Base-by-base conservation (phyloP, 768 basidiomycete species). In the Gautieria morchelliformis region DNA sequence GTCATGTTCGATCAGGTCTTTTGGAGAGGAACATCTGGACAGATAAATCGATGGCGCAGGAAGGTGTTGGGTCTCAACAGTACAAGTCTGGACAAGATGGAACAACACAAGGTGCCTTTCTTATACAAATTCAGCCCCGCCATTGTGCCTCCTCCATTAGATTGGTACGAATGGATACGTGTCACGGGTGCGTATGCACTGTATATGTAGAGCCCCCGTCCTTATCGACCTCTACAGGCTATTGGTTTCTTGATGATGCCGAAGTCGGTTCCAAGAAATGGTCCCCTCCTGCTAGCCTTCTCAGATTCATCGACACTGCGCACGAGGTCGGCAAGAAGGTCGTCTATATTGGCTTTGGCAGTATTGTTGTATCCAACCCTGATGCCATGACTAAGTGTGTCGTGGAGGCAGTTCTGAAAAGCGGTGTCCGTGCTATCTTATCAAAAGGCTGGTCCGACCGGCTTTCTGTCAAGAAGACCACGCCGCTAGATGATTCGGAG, bases 121-220 rank as follows among this genome's bases (percentile, higher is more conserved):
- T 70, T 99, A 32, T 99, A 99, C 71, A 98, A 97, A 69, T 98
- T 98, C 68, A 94, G 91, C 65, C 90, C 93, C 1, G 76, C 81
- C 32, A 78, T 92, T 47, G 91, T 98, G 14, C 93, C 94, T 7
- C 91, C 87, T 27, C 95, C 95, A 3, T 72, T 98, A 56, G 95
- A 99, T 69, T 99, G 96, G 96, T 92, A 93, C 4, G 95, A 99
- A 70, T 97, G 94, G 93, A 97, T 98, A 61, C 86, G 89, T 42
- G 82, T 94, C 1, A 93, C 93, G 60, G 91, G 90, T 88, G 63
- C 58, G 66, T 62, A 19, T 27, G 27, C 20, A 46, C 14, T 27
- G 22, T 22, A 12, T 41, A n/a, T 52, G 2, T 17, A 52, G 47
- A 52, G 20, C 56, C 20, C 39, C 33, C 19, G 24, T 15, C 50